These are phyloP conservation scores for Phanerodontia chrysosporium DNA, from an alignment of 768 basidiomycete species.

Conservation along the genomic window DNA sequence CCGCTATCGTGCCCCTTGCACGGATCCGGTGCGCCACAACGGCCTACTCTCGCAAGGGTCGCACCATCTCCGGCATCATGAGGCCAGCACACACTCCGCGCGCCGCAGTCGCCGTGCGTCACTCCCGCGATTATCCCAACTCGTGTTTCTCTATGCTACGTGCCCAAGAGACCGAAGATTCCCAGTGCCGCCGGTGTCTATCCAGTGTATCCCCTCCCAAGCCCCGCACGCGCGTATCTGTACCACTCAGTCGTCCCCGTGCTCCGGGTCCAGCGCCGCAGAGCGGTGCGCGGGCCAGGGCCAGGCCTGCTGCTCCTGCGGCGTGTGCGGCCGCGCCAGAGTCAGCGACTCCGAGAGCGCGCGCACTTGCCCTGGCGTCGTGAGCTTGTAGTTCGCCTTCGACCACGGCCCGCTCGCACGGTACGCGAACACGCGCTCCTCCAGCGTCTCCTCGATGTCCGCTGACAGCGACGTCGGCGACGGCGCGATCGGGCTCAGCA, in stretches of 20 bases:
- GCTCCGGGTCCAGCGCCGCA: neutral
- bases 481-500: conserved; percentile 12
- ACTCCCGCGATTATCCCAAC: neutral
- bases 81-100: neutral
- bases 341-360: conserved; percentile 12
- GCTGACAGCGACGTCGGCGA: conserved; percentile 10
- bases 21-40: neutral
- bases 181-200: neutral
- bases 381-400: conserved; percentile 13
- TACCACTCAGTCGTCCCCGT: neutral
- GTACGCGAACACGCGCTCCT: conserved; percentile 16
- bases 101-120: neutral
- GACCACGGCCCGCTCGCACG: conserved; percentile 9
- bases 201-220: neutral
- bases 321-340: neutral
- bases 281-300: conserved; percentile 5
- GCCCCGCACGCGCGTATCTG: neutral
- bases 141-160: neutral
- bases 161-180: neutral
- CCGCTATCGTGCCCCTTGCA: neutral
- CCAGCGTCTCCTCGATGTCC: conserved; percentile 11
- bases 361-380: conserved; percentile 12
- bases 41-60: neutral
- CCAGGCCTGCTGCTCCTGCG: conserved; percentile 2
- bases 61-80: neutral